These are phyloP conservation scores for Nemophila menziesii DNA, from an alignment of 257 asterid species.

Conservation along the genomic window DNA sequence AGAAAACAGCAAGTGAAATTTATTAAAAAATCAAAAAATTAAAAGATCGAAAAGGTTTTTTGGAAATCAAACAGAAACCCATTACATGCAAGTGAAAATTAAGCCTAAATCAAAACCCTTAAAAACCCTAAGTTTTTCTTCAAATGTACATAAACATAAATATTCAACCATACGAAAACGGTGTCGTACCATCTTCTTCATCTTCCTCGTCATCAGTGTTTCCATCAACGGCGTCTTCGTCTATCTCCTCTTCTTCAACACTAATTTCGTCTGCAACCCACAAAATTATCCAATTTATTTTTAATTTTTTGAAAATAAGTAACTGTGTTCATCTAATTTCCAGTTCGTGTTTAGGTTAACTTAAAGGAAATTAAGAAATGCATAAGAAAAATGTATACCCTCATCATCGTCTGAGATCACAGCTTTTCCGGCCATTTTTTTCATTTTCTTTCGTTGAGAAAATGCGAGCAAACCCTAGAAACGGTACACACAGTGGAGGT, in stretches of 20 bases:
- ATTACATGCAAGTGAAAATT: no score
- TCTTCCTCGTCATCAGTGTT: constrained; percentile 58
- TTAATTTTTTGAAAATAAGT: not conserved
- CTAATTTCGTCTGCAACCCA: constrained; percentile 45
- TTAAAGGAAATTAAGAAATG: not conserved
- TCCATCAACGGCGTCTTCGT: no score
- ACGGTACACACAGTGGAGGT: no score
- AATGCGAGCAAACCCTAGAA: no score
- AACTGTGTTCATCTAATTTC: no score
- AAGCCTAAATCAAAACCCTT: not conserved
- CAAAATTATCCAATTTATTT: not conserved
- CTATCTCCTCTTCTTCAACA: constrained; percentile 63
- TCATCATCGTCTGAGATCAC: constrained; percentile 87
- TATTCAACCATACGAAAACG: not conserved
- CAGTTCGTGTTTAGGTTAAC: no score
- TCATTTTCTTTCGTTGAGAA: no score
- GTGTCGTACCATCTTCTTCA: constrained; percentile 81
- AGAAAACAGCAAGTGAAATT: no score
- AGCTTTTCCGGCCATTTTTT: constrained; percentile 50
- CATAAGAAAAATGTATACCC: not conserved
- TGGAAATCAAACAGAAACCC: no score
- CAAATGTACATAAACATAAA: no score
- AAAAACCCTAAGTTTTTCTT: constrained; percentile 1
- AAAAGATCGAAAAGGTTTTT: no score
- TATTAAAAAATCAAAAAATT: no score